Conservation (phyloP, 805 yeast species). For the Candida loeiensis region DNA sequence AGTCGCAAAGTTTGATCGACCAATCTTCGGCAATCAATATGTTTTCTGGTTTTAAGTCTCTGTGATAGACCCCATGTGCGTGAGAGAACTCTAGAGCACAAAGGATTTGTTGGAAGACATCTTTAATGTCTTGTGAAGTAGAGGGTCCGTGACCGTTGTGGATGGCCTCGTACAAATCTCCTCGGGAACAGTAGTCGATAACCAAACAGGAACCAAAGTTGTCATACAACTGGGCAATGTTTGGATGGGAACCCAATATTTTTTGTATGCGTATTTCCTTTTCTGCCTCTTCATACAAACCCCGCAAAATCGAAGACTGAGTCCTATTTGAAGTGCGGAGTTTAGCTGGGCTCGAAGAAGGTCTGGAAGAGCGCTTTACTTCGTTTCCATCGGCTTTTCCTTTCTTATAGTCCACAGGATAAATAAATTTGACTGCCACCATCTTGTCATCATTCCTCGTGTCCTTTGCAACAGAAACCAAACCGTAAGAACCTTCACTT, state of each 20-base stretch:
- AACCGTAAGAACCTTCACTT: constrained; percentile 91
- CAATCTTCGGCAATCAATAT: constrained; percentile 39
- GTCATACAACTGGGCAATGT: constrained; percentile 46
- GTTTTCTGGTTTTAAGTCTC: constrained; percentile 29
- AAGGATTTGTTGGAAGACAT: constrained; percentile 49
- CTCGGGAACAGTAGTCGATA: constrained; percentile 82
- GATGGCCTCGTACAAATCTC: constrained; percentile 81
- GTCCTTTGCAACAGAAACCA: constrained; percentile 85
- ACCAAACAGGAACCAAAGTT: constrained; percentile 51
- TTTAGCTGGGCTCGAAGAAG: constrained; percentile 37
- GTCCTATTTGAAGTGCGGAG: constrained; percentile 17
- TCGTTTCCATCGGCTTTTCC: constrained; percentile 6
- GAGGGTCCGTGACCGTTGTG: constrained; percentile 61
- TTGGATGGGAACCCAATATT: constrained; percentile 51
- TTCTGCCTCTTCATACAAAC: constrained; percentile 52
- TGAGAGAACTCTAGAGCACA: constrained; percentile 53
- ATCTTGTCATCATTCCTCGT: constrained; percentile 41
- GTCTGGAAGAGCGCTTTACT: constrained; percentile 19
- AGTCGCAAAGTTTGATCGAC: constrained; percentile 55
- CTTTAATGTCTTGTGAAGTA: constrained; percentile 51
- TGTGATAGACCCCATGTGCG: constrained; percentile 30
- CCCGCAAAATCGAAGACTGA: constrained; percentile 23
- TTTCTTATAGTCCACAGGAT: constrained; percentile 47
- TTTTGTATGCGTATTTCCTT: constrained; percentile 66
- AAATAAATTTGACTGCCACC: constrained; percentile 85